These are phyloP conservation scores for Chaetomiaceae sp. DNA, from an alignment of 2,329 filamentous ascomycete species.

Conservation along the genomic window DNA sequence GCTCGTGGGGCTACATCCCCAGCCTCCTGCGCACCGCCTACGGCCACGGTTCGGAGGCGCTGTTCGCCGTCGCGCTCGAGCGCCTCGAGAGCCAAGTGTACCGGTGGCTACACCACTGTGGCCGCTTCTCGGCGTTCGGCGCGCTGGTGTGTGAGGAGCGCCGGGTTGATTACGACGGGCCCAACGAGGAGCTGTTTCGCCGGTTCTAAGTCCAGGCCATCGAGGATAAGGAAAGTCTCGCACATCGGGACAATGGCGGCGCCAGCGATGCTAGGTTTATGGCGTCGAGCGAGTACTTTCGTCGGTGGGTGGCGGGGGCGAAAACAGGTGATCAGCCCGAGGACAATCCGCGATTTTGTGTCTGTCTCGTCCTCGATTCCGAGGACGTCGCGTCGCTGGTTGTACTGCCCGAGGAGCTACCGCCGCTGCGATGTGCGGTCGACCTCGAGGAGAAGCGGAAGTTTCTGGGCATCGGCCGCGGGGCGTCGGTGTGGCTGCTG, in stretches of 20 bases:
- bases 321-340: neutral
- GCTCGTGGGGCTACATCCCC: conserved; percentile 6
- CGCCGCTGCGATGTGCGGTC: conserved; percentile 1
- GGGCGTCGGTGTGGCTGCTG: neutral
- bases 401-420: neutral
- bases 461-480: neutral
- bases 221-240: neutral
- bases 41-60: neutral
- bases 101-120: neutral
- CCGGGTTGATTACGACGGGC: neutral
- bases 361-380: neutral
- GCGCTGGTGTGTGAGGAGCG: conserved; percentile 2
- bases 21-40: conserved; percentile 3
- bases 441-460: neutral
- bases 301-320: neutral
- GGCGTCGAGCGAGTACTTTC: neutral
- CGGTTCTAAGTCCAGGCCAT: neutral
- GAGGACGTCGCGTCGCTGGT: neutral
- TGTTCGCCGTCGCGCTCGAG: neutral
- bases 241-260: neutral
- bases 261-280: neutral
- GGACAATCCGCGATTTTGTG: neutral
- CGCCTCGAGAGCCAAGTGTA: neutral
- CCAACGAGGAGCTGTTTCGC: conserved; percentile 1
- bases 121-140: neutral